A percentile compares a stretch with the other conserved stretches of the same genome.
These are phyloP conservation scores for Nicotiana sylvestris DNA, from an alignment of 257 asterid species.

Conservation along the genomic window DNA sequence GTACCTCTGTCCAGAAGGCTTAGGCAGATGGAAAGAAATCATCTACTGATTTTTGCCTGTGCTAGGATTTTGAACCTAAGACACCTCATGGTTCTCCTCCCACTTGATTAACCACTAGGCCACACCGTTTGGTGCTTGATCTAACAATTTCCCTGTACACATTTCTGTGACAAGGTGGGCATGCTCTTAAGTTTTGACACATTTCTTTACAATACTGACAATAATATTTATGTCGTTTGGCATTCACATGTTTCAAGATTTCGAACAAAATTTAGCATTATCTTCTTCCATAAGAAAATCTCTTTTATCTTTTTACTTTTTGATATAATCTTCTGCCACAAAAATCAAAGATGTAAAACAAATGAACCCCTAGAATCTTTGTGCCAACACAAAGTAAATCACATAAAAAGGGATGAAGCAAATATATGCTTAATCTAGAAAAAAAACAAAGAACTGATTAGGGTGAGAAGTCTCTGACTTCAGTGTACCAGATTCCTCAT, in stretches of 20 bases:
- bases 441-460: background rate
- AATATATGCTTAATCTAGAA: background rate
- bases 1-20: too few relatives aligned
- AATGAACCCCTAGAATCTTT: background rate
- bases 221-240: background rate
- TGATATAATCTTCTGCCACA: background rate
- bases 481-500: background rate
- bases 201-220: background rate
- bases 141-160: background rate
- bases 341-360: background rate
- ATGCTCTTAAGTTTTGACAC: background rate
- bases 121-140: too few relatives aligned
- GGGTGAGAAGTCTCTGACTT: background rate
- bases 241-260: background rate
- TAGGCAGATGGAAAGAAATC: too few relatives aligned
- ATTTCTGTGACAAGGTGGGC: background rate
- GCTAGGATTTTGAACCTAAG: too few relatives aligned
- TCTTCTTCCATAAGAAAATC: background rate
- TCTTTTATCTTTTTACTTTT: background rate
- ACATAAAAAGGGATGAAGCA: slow-evolving; percentile 6
- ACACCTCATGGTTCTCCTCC: too few relatives aligned
- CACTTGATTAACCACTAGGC: too few relatives aligned
- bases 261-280: background rate
- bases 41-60: too few relatives aligned
- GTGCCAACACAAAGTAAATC: background rate